phyloP scores from a whole-genome alignment of 2,329 filamentous ascomycete genomes.

The Gnomoniopsis sp. region DNA sequence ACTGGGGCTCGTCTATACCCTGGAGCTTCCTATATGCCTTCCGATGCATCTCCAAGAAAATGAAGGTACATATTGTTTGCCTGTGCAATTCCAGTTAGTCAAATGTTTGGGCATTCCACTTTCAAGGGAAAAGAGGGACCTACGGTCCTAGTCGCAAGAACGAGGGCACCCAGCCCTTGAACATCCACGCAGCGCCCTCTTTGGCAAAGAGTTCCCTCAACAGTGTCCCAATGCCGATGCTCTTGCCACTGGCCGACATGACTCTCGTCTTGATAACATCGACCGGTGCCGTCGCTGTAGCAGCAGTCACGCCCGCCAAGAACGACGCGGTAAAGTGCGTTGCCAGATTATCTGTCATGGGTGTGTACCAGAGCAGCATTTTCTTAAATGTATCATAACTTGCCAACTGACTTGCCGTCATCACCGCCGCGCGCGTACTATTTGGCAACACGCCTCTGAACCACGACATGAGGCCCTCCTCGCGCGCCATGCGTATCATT shows the following conservation, averaged over 20 bases:
- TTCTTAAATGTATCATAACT: constrained; percentile 82
- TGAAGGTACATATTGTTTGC: constrained; percentile 82
- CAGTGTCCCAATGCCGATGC: constrained; percentile 52
- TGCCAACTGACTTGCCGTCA: constrained; percentile 82
- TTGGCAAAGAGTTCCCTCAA: constrained; percentile 64
- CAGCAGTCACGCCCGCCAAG: constrained; percentile 77
- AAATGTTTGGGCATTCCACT: not conserved
- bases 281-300: constrained; percentile 79
- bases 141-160: constrained; percentile 63
- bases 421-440: constrained; percentile 74
- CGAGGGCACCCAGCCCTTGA: constrained; percentile 84
- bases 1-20: constrained; percentile 34
- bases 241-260: constrained; percentile 63
- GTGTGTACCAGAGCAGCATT: constrained; percentile 62
- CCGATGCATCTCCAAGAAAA: constrained; percentile 85
- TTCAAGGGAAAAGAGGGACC: constrained; percentile 31
- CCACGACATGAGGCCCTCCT: constrained; percentile 72
- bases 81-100: constrained; percentile 29
- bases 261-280: constrained; percentile 88
- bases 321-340: constrained; percentile 79
- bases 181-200: constrained; percentile 79
- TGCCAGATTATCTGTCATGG: constrained; percentile 65
- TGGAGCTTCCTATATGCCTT: constrained; percentile 63
- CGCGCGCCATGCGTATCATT: constrained; percentile 77
- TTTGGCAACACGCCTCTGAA: constrained; percentile 88